Evolutionary conservation across 306 rosid genomes (phyloP), one percentile per base, ranked within the genome.

Genomic region (Medicago truncatula): DNA sequence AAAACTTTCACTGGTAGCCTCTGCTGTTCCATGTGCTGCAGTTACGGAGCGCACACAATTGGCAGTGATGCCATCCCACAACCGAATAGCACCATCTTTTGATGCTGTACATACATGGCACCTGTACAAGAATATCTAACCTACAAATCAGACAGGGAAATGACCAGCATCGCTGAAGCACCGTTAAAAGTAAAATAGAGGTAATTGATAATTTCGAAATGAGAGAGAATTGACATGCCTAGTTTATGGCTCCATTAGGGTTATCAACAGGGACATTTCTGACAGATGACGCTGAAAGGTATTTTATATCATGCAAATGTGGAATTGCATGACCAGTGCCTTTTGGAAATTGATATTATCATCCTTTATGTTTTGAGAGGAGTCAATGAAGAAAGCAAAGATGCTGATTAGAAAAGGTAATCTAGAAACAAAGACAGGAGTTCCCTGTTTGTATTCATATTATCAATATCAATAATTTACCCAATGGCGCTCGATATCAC

Each of bases 321-420:
- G 98, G 85, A 84, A 90, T 87, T 69, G 91, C 89, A 83, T 94
- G 98, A 88, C 91, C 97, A 73, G 97, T 94, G 71, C 97, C 98
- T 94, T 87, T 59, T 34, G 47, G 61, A 76, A 76, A 67, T 54
- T 71, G 53, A 67, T 61, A 54, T 60, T 53, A 47, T 67, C 72
- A 78, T 50, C 41, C 40, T 59, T 59, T 7, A 36, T 17, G 21
- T 71, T 39, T 60, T 67, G 46, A 62, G 53, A 28, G 75, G 28
- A 61, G 69, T 44, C 28, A 17, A 80, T 16, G 12, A 25, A 39
- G 46, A 40, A 57, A 76, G 43, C 25, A 56, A 61, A 47, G 66
- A 67, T 34, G 41, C 52, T 64, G 11, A 18, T 36, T 69, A 34
- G 47, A 9, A 57, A 9, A 57, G 62, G 40, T 68, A 71, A 77